Conservation (phyloP, 2,329 filamentous ascomycete genomes). For the Colletotrichum costaricense region DNA sequence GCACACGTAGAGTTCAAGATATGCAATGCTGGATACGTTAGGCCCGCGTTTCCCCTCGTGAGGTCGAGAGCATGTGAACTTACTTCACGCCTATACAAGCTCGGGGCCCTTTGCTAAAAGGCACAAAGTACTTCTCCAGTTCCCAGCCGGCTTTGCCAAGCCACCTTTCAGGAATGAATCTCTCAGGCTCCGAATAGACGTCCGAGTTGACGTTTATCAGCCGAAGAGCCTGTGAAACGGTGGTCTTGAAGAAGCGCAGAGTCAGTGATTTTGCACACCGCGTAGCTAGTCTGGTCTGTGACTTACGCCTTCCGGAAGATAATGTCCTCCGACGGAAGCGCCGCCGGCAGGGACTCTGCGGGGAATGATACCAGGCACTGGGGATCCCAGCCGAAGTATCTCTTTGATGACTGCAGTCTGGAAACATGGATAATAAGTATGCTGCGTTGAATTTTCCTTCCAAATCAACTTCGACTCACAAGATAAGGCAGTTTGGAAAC, state of each 20-base stretch:
- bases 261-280: neutral
- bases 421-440: neutral
- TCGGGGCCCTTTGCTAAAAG: neutral
- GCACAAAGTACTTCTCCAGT: neutral
- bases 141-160: neutral
- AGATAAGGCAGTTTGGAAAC: neutral
- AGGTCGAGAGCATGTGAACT: neutral
- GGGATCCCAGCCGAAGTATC: neutral
- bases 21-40: neutral
- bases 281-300: neutral
- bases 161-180: neutral
- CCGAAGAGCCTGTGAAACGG: neutral
- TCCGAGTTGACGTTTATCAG: neutral
- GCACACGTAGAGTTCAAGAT: neutral
- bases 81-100: neutral
- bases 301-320: constrained; percentile 12
- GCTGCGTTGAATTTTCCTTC: neutral
- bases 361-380: neutral
- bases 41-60: accelerated
- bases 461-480: neutral
- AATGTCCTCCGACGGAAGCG: constrained; percentile 4
- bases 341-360: constrained; percentile 10
- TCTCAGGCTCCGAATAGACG: neutral
- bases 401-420: neutral
- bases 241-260: neutral